Percentiles rank a stretch among this genome's conserved stretches.
Evolutionary conservation across 2,329 filamentous ascomycete species (phyloP).

Genomic region (Lecanicillium sp.): DNA sequence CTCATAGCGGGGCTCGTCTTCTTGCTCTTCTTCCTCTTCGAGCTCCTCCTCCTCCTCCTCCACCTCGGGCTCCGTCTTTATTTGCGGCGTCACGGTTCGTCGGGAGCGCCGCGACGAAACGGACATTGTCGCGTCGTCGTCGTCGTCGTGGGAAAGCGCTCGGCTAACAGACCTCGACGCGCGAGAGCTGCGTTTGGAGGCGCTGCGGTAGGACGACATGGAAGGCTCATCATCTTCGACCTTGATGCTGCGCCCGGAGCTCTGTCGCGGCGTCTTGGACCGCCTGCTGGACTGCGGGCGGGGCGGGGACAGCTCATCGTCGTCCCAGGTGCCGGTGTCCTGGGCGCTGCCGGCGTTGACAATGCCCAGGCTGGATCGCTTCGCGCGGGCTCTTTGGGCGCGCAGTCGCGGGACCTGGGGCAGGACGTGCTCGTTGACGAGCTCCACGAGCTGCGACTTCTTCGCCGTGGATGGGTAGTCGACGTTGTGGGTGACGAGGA

Average conservation of each 20-base stretch:
- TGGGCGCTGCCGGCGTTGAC: constrained; percentile 59
- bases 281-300: constrained; percentile 38
- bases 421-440: constrained; percentile 72
- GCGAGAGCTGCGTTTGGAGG: constrained; percentile 47
- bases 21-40: constrained; percentile 30
- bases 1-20: constrained; percentile 30
- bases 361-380: constrained; percentile 83
- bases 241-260: constrained; percentile 40
- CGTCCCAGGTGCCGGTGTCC: constrained; percentile 53
- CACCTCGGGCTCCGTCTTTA: constrained; percentile 42
- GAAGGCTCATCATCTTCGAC: constrained; percentile 40
- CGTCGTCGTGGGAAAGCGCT: constrained; percentile 38
- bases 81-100: constrained; percentile 42
- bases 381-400: constrained; percentile 66
- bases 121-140: constrained; percentile 21
- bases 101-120: constrained; percentile 42
- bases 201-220: constrained; percentile 31
- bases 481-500: constrained; percentile 83
- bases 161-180: constrained; percentile 47
- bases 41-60: constrained; percentile 32
- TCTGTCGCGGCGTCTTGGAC: constrained; percentile 48
- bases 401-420: constrained; percentile 74
- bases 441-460: constrained; percentile 77
- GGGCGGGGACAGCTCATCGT: constrained; percentile 47
- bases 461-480: constrained; percentile 83